Conservation (phyloP, 1,139 yeast genomes). For the Dujonia santamariae region DNA sequence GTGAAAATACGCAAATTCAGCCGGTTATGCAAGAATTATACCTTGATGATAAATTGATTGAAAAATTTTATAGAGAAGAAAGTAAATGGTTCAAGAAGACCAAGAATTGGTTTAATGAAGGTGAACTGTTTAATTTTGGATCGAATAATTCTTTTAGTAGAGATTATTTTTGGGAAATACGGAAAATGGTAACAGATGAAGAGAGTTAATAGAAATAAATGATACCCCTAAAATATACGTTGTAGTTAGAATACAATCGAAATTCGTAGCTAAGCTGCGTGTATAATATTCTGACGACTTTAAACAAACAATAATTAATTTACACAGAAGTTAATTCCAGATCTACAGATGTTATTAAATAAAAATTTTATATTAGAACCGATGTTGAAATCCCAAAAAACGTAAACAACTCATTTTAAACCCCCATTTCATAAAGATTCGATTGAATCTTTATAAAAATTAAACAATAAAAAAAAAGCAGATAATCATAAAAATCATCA, state of each 20-base stretch:
- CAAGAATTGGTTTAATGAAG: conserved; percentile 50
- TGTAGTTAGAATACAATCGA: too few species aligned
- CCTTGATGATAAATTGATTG: conserved; percentile 36
- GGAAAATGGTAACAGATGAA: conserved; percentile 50
- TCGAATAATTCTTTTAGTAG: conserved; percentile 18
- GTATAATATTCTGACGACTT: too few species aligned
- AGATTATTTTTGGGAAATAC: conserved; percentile 52
- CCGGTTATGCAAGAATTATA: conserved; percentile 29
- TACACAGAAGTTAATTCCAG: too few species aligned
- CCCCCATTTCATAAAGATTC: conserved; percentile 25
- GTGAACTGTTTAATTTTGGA: conserved; percentile 28
- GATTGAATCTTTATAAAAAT: conserved; percentile 10
- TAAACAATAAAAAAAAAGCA: conserved; percentile 17
- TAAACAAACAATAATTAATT: too few species aligned
- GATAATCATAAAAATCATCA: conserved; percentile 17
- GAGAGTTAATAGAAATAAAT: conserved; percentile 15
- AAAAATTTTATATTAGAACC: conserved; percentile 27
- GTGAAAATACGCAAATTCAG: conserved; percentile 18
- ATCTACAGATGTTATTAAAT: too few species aligned
- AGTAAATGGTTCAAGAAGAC: conserved; percentile 46
- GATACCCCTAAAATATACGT: neutral
- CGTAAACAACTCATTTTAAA: conserved; percentile 20
- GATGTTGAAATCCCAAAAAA: conserved; percentile 52
- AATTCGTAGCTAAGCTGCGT: conserved; percentile 1
- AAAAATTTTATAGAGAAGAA: conserved; percentile 50